These are phyloP conservation scores for Acanthamoeba divionensis DNA, from an alignment of 208 protist species.

Conservation along the genomic window DNA sequence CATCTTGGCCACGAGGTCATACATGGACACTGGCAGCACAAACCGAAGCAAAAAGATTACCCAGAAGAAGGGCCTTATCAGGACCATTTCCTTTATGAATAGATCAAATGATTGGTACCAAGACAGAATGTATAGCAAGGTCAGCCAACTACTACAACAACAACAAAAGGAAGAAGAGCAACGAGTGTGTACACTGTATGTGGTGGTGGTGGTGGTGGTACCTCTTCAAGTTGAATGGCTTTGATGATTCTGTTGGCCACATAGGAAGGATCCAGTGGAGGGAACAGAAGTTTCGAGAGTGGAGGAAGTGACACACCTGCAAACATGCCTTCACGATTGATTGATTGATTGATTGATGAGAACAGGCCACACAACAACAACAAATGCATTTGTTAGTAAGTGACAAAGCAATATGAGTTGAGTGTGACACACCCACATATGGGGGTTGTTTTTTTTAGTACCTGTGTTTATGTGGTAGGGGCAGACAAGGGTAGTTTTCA, in stretches of 20 bases:
- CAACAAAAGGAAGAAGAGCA: too few relatives aligned
- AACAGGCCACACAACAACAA: too few relatives aligned
- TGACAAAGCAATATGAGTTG: too few relatives aligned
- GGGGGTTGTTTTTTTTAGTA: too few relatives aligned
- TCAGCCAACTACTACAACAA: too few relatives aligned
- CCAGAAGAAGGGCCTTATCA: not conserved
- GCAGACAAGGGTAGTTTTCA: not conserved
- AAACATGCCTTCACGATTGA: conserved; percentile 8
- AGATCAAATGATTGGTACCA: too few relatives aligned
- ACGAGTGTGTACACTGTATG: too few relatives aligned
- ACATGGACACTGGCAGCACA: not conserved
- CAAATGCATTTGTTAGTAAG: too few relatives aligned
- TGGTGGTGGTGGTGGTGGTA: too few relatives aligned
- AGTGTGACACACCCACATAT: too few relatives aligned
- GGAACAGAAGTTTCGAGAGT: conserved; percentile 11
- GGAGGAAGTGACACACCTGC: not conserved
- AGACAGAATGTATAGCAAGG: too few relatives aligned
- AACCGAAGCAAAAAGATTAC: not conserved
- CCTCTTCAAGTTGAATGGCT: not conserved
- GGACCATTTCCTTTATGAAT: conserved; percentile 21
- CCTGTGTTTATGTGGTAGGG: conserved; percentile 46
- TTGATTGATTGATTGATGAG: too few relatives aligned
- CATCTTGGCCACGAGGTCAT: not conserved
- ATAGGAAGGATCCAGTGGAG: not conserved
- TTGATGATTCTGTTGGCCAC: not conserved